Base-by-base conservation (phyloP, 495 filamentous ascomycete species). In the Bathelium albidoporum region DNA sequence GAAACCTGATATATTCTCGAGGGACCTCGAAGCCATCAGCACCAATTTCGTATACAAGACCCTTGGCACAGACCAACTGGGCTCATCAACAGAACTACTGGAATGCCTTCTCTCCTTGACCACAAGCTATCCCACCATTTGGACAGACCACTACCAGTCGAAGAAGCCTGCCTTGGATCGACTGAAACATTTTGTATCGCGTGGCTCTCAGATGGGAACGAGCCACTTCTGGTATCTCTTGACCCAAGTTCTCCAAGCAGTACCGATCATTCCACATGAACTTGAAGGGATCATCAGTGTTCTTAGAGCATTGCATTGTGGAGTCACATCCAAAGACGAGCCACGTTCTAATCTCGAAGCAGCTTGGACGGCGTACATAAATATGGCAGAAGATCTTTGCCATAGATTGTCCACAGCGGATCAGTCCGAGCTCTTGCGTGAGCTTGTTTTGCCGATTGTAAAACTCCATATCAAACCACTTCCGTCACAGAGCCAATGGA, bases 321-420 rank as follows among this genome's bases (percentile, higher is more conserved):
- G 90, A 1, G 78, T 97, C 16, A 77, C 76, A 4, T 85, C 78
- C 60, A 87, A 87, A 65, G 88, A 91, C 32, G 93, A 97, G 68
- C 83, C 85, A 0, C 80, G 82, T 9, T 72, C 79, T 31, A 90
- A 90, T 73, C 75, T 84, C 9, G 71, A 75, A 55, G 73, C 81
- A 55, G 92, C 87, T 22, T 95, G 89, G 87, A 80, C 77, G 22
- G 78, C 82, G 1, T 98, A 96, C 73, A 79, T 90, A 43, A 77
- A 81, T 18, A 77, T 81, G 24, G 75, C 80, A 2, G 74, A 77
- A 9, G 73, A 81, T 63, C 72, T 91, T 36, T 68, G 78, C 26
- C 70, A 68, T 11, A 66, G 70, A n/a, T 59, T 86, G 7, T 20
- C 76, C 34, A 69, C 79, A 62, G 65, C 81, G 70, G 77, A 83